phyloP scores from a whole-genome alignment of 1,139 yeast species.

The Yamadazyma oceani region DNA sequence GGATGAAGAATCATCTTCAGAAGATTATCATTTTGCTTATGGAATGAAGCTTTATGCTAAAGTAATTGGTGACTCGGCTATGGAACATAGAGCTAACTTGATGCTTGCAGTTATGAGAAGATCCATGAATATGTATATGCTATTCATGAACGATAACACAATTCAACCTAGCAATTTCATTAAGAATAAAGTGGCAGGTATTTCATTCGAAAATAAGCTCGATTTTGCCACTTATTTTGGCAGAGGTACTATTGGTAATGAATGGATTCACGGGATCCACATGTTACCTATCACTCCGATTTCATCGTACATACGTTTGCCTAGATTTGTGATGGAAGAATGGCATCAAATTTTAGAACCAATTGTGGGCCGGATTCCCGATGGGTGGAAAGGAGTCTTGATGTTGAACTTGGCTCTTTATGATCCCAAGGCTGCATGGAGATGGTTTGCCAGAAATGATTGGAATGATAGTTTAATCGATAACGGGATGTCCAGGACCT shows the following conservation, averaged over 20 bases:
- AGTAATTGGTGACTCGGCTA: conserved; percentile 29
- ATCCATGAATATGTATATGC: conserved; percentile 46
- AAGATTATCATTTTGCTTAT: conserved; percentile 46
- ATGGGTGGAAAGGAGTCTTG: conserved; percentile 48
- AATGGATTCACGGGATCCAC: conserved; percentile 51
- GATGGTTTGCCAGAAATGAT: conserved; percentile 39
- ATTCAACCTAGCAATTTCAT: conserved; percentile 40
- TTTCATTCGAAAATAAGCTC: conserved; percentile 45
- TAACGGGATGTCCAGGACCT: conserved; percentile 47
- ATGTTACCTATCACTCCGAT: conserved; percentile 49
- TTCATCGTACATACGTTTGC: conserved; percentile 38
- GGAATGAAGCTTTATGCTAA: conserved; percentile 43
- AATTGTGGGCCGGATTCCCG: conserved; percentile 38
- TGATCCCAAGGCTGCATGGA: conserved; percentile 38
- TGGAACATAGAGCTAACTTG: conserved; percentile 42
- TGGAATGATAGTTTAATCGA: conserved; percentile 41
- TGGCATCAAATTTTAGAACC: conserved; percentile 39
- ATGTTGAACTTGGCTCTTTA: conserved; percentile 40
- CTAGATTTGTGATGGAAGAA: conserved; percentile 41
- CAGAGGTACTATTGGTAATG: conserved; percentile 41
- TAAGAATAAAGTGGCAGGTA: conserved; percentile 45
- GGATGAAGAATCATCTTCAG: conserved; percentile 48
- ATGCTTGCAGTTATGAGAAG: conserved; percentile 45
- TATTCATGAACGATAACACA: conserved; percentile 38
- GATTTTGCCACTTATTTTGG: conserved; percentile 49